A percentile compares a stretch with the other conserved stretches of the same genome.
Conservation (phyloP, 2,329 filamentous ascomycete species). For the Trichoderma koningiopsis region DNA sequence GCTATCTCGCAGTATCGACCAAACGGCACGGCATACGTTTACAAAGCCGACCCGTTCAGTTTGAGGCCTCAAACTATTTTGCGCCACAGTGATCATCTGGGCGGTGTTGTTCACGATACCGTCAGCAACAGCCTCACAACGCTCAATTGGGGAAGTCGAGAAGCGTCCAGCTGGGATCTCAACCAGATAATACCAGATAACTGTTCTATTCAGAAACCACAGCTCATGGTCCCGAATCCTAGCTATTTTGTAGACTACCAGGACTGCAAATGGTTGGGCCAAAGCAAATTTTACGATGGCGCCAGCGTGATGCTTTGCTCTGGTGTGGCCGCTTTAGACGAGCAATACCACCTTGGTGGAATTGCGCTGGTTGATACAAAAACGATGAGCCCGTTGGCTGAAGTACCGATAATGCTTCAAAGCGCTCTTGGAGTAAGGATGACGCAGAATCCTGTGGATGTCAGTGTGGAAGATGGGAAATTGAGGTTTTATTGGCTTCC, state of each 20-base stretch:
- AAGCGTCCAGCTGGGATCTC: slow-evolving; percentile 44
- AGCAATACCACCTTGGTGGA: slow-evolving; percentile 44
- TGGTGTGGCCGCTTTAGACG: slow-evolving; percentile 45
- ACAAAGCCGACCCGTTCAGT: slow-evolving; percentile 42
- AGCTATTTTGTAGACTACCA: slow-evolving; percentile 53
- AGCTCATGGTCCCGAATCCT: slow-evolving; percentile 39
- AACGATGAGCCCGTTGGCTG: slow-evolving; percentile 48
- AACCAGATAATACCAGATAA: slow-evolving; percentile 27
- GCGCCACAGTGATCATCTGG: slow-evolving; percentile 46
- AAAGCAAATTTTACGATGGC: slow-evolving; percentile 39
- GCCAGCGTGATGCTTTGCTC: slow-evolving; percentile 51
- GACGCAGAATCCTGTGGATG: slow-evolving; percentile 54
- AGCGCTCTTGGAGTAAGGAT: slow-evolving; percentile 44
- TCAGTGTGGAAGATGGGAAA: slow-evolving; percentile 46
- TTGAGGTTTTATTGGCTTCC: slow-evolving; percentile 51
- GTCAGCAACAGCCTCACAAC: slow-evolving; percentile 40
- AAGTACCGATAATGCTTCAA: slow-evolving; percentile 48
- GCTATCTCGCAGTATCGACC: slow-evolving; percentile 51
- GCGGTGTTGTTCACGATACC: slow-evolving; percentile 49
- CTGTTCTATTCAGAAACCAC: slow-evolving; percentile 28
- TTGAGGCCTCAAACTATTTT: slow-evolving; percentile 42
- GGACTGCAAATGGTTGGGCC: slow-evolving; percentile 54
- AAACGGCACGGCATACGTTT: slow-evolving; percentile 48
- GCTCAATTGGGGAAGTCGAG: slow-evolving; percentile 51
- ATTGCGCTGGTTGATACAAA: slow-evolving; percentile 50